Conservation (phyloP, 2,329 filamentous ascomycete genomes). For the Teratosphaeria nubilosa region DNA sequence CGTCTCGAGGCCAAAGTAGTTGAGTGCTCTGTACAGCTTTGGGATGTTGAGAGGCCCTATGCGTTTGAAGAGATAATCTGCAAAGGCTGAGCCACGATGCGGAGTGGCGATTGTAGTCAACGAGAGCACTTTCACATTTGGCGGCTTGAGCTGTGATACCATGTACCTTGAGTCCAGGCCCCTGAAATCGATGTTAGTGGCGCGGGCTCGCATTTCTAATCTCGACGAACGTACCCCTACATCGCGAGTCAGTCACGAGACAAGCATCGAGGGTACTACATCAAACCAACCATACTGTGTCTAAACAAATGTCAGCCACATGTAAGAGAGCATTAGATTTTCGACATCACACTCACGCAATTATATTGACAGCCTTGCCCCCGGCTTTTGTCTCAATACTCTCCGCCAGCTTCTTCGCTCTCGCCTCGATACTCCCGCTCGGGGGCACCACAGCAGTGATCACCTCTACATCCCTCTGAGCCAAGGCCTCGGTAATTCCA, state of each 20-base stretch:
- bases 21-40: constrained; percentile 43
- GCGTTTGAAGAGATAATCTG: constrained; percentile 50
- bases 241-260: background rate
- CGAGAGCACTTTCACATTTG: constrained; percentile 65
- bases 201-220: background rate
- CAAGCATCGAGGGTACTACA: background rate
- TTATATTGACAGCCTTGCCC: constrained; percentile 53
- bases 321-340: background rate
- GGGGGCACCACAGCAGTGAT: constrained; percentile 51
- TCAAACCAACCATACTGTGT: constrained; percentile 44
- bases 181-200: constrained; percentile 26
- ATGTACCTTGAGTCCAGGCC: constrained; percentile 55
- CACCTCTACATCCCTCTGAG: constrained; percentile 48
- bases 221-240: constrained; percentile 3
- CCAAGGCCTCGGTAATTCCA: constrained; percentile 50
- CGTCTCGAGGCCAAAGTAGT: constrained; percentile 46
- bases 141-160: constrained; percentile 48
- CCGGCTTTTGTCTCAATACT: constrained; percentile 43
- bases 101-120: constrained; percentile 54
- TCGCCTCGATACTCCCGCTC: constrained; percentile 48
- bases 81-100: constrained; percentile 51
- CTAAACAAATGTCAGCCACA: constrained; percentile 20
- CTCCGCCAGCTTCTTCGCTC: constrained; percentile 44
- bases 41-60: constrained; percentile 45
- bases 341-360: constrained; percentile 41